Conservation (phyloP, 2,329 filamentous ascomycete genomes). For the Sphaerulina vaccinii region DNA sequence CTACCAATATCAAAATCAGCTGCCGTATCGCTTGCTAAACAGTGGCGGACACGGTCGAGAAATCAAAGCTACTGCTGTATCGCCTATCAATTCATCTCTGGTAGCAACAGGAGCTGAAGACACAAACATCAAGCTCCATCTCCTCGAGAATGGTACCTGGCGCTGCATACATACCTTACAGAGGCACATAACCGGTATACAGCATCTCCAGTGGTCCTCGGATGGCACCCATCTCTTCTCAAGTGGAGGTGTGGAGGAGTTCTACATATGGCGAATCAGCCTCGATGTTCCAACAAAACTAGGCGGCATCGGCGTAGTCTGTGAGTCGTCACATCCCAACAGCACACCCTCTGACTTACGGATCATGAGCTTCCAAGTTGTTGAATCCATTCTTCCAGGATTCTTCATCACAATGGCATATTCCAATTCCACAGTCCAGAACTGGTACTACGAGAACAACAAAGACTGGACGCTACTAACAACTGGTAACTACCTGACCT, state of each 20-base stretch:
- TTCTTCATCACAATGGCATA: slow-evolving; percentile 70
- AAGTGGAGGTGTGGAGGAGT: slow-evolving; percentile 83
- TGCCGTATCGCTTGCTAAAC: slow-evolving; percentile 50
- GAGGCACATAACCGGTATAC: slow-evolving; percentile 79
- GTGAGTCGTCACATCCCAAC: slow-evolving; percentile 52
- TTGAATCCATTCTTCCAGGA: slow-evolving; percentile 19
- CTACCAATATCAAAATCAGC: slow-evolving; percentile 18
- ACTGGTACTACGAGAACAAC: slow-evolving; percentile 36
- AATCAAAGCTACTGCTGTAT: slow-evolving; percentile 64
- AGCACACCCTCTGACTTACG: slow-evolving; percentile 65
- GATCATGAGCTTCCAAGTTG: slow-evolving; percentile 66
- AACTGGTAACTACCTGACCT: slow-evolving; percentile 47
- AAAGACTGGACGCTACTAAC: slow-evolving; percentile 39
- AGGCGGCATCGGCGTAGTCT: slow-evolving; percentile 53
- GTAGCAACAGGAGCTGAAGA: slow-evolving; percentile 71
- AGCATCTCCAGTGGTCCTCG: slow-evolving; percentile 71
- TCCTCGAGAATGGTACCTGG: slow-evolving; percentile 50
- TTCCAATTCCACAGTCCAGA: slow-evolving; percentile 78
- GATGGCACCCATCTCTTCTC: slow-evolving; percentile 73
- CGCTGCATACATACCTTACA: slow-evolving; percentile 65
- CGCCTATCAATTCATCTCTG: slow-evolving; percentile 38
- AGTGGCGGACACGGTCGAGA: slow-evolving; percentile 81
- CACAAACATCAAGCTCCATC: slow-evolving; percentile 66
- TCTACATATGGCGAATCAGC: slow-evolving; percentile 76
- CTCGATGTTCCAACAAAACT: slow-evolving; percentile 49